Evolutionary conservation across 257 asterid genomes (phyloP).

Genomic region (Vinca minor): DNA sequence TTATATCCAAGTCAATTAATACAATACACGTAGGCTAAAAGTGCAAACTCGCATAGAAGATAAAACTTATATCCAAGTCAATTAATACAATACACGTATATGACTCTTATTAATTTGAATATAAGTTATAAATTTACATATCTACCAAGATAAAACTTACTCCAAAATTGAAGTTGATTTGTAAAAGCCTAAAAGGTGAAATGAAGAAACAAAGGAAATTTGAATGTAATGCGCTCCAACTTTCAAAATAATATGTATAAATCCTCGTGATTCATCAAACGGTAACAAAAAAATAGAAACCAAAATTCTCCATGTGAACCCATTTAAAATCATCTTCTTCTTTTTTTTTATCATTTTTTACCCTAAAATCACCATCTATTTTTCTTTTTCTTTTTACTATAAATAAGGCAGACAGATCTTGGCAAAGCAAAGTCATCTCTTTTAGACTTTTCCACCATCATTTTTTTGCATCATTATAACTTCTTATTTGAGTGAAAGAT

Average conservation of each 20-base stretch:
- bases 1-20: too few relatives aligned
- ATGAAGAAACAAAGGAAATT: constrained; percentile 11
- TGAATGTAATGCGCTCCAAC: constrained; percentile 79
- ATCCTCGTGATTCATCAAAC: constrained; percentile 58
- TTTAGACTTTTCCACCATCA: constrained; percentile 12
- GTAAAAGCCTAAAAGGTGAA: not conserved
- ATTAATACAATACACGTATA: too few relatives aligned
- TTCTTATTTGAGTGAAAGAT: constrained; percentile 40
- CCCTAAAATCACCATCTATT: not conserved
- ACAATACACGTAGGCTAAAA: too few relatives aligned
- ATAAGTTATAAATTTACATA: too few relatives aligned
- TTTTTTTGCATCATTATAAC: constrained; percentile 47
- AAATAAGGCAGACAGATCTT: constrained; percentile 33
- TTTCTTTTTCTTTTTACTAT: constrained; percentile 26
- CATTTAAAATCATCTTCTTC: constrained; percentile 29
- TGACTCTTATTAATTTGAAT: too few relatives aligned
- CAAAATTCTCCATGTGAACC: constrained; percentile 49
- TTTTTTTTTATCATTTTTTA: not conserved
- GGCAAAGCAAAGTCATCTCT: constrained; percentile 36
- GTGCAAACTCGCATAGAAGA: too few relatives aligned
- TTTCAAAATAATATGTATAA: constrained; percentile 33
- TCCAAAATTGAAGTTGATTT: constrained; percentile 2
- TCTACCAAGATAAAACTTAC: too few relatives aligned
- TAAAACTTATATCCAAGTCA: too few relatives aligned
- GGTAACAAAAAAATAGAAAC: constrained; percentile 37